Percentiles rank a stretch among this genome's conserved stretches.
Conservation (phyloP, 176 grass and related monocot genomes). For the Rhynchospora pubera region DNA sequence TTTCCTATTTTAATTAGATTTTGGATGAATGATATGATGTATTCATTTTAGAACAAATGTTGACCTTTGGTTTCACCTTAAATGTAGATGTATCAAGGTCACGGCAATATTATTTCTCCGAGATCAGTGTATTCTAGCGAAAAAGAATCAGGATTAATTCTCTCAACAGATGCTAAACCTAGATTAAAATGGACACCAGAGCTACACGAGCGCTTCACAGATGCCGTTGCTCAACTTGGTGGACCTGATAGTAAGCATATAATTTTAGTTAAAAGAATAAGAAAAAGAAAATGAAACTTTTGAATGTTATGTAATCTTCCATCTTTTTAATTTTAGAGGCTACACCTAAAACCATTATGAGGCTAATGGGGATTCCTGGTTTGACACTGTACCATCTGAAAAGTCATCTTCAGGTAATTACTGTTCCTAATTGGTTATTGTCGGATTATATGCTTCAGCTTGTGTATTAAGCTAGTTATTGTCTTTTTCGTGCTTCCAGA, state of each 20-base stretch:
- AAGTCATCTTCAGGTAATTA: constrained; percentile 91
- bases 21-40: background rate
- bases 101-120: constrained; percentile 50
- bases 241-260: constrained; percentile 76
- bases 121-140: constrained; percentile 41
- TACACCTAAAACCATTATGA: constrained; percentile 90
- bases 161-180: constrained; percentile 85
- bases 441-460: constrained; percentile 13
- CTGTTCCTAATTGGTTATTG: background rate
- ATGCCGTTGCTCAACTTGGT: constrained; percentile 70
- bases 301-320: background rate
- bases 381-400: constrained; percentile 94
- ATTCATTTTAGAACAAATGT: background rate
- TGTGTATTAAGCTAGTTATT: constrained; percentile 27
- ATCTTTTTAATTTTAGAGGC: constrained; percentile 51
- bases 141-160: constrained; percentile 76
- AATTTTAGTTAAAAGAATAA: background rate
- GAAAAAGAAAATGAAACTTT: background rate
- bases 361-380: constrained; percentile 83
- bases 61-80: constrained; percentile 14
- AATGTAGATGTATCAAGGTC: constrained; percentile 74
- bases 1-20: too few species aligned
- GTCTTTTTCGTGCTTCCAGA: constrained; percentile 37
- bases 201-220: constrained; percentile 71
- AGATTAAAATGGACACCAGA: constrained; percentile 92